These are phyloP conservation scores for Pezicula radicicola DNA, from an alignment of 2,329 filamentous ascomycete species.

Conservation along the genomic window DNA sequence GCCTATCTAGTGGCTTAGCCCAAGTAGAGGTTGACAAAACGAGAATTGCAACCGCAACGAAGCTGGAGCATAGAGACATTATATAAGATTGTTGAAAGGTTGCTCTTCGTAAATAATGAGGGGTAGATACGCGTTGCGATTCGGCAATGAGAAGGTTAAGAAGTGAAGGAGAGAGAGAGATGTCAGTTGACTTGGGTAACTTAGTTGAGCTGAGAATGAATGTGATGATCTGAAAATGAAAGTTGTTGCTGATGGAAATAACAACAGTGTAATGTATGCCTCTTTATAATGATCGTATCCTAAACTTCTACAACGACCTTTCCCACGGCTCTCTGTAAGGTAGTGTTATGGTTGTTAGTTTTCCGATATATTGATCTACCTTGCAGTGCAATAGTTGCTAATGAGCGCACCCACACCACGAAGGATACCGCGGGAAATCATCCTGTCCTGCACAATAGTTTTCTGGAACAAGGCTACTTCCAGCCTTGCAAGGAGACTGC, in stretches of 20 bases:
- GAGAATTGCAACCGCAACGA: too few relatives aligned
- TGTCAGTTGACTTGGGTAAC: too few relatives aligned
- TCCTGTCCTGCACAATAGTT: not conserved
- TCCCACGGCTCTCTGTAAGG: not conserved
- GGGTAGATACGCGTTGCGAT: too few relatives aligned
- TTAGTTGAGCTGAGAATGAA: not conserved
- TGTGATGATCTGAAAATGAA: not conserved
- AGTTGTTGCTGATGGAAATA: not conserved
- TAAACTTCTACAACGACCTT: not conserved
- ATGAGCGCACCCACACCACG: conserved; percentile 2
- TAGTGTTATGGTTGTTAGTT: conserved; percentile 1
- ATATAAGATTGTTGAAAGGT: too few relatives aligned
- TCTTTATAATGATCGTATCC: not conserved
- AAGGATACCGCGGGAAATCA: not conserved
- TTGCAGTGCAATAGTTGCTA: conserved; percentile 6
- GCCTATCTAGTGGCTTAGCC: too few relatives aligned
- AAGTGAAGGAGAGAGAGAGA: not conserved
- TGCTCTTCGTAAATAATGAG: not conserved
- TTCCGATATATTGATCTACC: conserved; percentile 8
- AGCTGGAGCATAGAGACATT: too few relatives aligned
- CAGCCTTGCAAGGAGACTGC: not conserved
- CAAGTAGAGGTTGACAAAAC: too few relatives aligned
- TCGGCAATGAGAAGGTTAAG: not conserved
- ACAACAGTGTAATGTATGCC: not conserved
- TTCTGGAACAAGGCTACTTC: not conserved